A percentile compares a stretch with the other conserved stretches of the same genome.
Conservation (phyloP, 805 yeast genomes). For the Saccharomycopsis fermentans region DNA sequence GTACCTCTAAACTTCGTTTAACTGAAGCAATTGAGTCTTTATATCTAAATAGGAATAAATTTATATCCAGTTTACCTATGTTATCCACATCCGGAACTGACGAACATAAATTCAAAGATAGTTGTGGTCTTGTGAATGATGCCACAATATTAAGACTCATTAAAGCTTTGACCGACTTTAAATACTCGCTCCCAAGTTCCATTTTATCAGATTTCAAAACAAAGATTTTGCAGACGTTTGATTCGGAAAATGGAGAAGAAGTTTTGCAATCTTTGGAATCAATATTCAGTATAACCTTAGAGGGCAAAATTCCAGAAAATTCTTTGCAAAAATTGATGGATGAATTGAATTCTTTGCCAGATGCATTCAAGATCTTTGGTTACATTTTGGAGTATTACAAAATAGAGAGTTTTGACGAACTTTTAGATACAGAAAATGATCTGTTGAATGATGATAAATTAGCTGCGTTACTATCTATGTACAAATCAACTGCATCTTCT, state of each 20-base stretch:
- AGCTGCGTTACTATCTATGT: background rate
- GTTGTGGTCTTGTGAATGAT: conserved; percentile 21
- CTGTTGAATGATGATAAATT: conserved; percentile 4
- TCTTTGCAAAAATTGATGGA: conserved; percentile 31
- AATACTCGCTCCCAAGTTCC: conserved; percentile 29
- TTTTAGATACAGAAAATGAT: background rate
- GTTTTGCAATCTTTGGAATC: conserved; percentile 26
- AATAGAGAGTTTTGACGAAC: background rate
- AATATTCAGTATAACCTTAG: conserved; percentile 34
- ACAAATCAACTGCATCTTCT: background rate
- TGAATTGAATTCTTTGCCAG: conserved; percentile 30
- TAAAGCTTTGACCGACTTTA: conserved; percentile 31
- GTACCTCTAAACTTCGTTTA: conserved; percentile 27
- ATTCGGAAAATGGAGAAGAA: conserved; percentile 17
- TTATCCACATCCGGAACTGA: conserved; percentile 13
- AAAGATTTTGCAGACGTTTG: conserved; percentile 25
- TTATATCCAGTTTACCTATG: conserved; percentile 22
- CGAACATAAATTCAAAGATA: conserved; percentile 24
- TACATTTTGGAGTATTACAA: conserved; percentile 27
- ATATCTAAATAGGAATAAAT: conserved; percentile 26
- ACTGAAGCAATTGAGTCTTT: conserved; percentile 28
- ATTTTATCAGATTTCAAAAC: conserved; percentile 26
- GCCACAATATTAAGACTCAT: conserved; percentile 25
- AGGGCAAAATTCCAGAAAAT: conserved; percentile 31
- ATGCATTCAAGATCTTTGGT: conserved; percentile 29